These are phyloP conservation scores for Pyrenophora graminea DNA, from an alignment of 2,329 filamentous ascomycete species.

Conservation along the genomic window DNA sequence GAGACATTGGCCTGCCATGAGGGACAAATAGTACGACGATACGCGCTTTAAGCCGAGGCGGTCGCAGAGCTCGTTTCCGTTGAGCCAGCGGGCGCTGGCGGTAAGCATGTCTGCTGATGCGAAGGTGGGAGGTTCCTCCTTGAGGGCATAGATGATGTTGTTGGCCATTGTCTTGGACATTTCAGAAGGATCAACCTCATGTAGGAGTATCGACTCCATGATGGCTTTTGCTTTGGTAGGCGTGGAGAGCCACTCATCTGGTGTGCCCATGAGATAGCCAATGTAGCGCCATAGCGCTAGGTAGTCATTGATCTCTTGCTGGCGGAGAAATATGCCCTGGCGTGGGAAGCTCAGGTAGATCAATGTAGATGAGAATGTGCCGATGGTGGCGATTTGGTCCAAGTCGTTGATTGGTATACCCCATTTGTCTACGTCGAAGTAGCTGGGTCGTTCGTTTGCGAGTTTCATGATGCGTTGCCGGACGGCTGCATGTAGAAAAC, in stretches of 20 bases:
- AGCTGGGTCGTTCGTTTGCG: constrained; percentile 59
- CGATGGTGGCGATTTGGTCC: constrained; percentile 73
- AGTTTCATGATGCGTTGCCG: constrained; percentile 67
- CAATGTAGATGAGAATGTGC: constrained; percentile 68
- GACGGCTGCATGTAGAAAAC: constrained; percentile 70
- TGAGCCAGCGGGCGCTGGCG: constrained; percentile 71
- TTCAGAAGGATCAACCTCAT: constrained; percentile 68
- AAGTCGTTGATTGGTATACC: constrained; percentile 77
- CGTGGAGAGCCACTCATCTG: constrained; percentile 63
- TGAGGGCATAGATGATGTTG: constrained; percentile 74
- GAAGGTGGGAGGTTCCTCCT: constrained; percentile 67
- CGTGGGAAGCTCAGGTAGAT: constrained; percentile 72
- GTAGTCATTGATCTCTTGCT: constrained; percentile 69
- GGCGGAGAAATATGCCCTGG: constrained; percentile 69
- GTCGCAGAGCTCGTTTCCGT: constrained; percentile 66
- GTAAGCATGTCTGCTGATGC: constrained; percentile 69
- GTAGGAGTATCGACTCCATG: constrained; percentile 69
- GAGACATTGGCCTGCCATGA: constrained; percentile 69
- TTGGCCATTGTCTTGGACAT: constrained; percentile 69
- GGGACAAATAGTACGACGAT: constrained; percentile 59
- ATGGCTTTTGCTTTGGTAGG: constrained; percentile 61
- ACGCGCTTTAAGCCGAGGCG: constrained; percentile 63
- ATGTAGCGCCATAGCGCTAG: constrained; percentile 77
- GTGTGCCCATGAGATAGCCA: constrained; percentile 71
- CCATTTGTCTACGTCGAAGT: constrained; percentile 63